Base-by-base conservation (phyloP, 768 basidiomycete genomes). In the Paxillus involutus region DNA sequence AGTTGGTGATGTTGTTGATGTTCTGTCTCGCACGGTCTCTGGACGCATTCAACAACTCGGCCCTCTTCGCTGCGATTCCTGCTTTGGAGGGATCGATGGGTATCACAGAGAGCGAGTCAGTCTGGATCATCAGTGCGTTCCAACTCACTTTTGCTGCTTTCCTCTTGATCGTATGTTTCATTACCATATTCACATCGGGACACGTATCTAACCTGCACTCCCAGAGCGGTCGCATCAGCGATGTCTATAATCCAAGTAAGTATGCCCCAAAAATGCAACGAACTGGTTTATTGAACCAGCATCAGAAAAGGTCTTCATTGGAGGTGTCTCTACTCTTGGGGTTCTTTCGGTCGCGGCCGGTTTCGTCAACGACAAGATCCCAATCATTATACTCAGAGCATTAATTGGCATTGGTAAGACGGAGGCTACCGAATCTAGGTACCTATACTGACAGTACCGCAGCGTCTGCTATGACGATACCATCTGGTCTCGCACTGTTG, bases 361-460 rank as follows among this genome's bases (percentile, higher is more conserved):
- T 13, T 80, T 81, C 52, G 67, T 67, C 8, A 51, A 67, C 16
- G 66, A 70, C 59, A 75, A 80, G 55, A 72, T 79, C 55, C 69
- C 71, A 4, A 70, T 83, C 53, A 68, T 81, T 35, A 72, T 80
- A 36, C 60, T 82, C 2, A 71, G 81, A 50, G 81, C 77, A 9
- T 46, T 82, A 16, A 73, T 67, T 48, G 80, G 80, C 30, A 67
- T 73, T 40, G 72, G 76, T 74, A 44, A 40, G 60, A 6, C 21
- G 6, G 44, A 26, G 12, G 10, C 24, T 4, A 21, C 14, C 11
- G 47, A 1, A 26, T 2, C 21, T 49, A 26, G 4, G 26, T 6
- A 12, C 19, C 41, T 45, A 21, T 33, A 32, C 41, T 47, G 7
- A 49, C 16, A 10, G 14, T 35, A 26, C 9, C 33, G 10, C 71